Base-by-base conservation (phyloP, 2,329 filamentous ascomycete genomes). In the Aquanectria penicillioides region DNA sequence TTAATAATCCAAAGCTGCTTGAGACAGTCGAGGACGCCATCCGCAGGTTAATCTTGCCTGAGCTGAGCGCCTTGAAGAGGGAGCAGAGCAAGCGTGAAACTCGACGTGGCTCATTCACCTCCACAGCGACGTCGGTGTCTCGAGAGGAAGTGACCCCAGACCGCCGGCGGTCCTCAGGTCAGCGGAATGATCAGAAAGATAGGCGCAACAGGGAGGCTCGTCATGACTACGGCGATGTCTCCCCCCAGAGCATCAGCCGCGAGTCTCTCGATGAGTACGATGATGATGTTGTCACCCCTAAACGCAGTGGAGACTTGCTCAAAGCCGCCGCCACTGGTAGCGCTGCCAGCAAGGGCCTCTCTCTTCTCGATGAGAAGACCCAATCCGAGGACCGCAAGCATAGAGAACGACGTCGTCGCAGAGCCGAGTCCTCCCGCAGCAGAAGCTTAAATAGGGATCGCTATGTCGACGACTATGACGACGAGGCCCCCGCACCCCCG, bases 21-120 rank as follows among this genome's bases (percentile, higher is more conserved):
- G 92, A 95, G 70, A 95, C 93, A 0, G 94, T 97, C 3, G 94
- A 97, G 77, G 93, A 97, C 77, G 93, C 93, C 12, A 97, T 97
- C 70, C 89, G 93, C 62, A 86, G 93, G 44, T 83, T 97, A 46
- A 97, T 97, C 50, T 79, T 99, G 3, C 95, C 95, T 0, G 94
- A 99, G 75, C 82, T 99, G 38, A 94, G 93, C 68, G 92, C 93
- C 9, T 81, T 99, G 52, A 97, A 97, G 75, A 88, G 94, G 69
- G 93, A 97, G 71, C 91, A 94, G 73, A 94, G 92, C 74, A 89
- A 90, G 64, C 87, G 89, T 62, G 85, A 90, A 64, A 89, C 87
- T 68, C 86, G 86, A 10, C 86, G 86, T 53, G 89, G 88, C 57
- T 94, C 91, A 26, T 71, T 83, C 40, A 83, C 77, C 40, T 87